phyloP scores from a whole-genome alignment of 2,329 filamentous ascomycete species.

The Aspergillus floridensis region DNA sequence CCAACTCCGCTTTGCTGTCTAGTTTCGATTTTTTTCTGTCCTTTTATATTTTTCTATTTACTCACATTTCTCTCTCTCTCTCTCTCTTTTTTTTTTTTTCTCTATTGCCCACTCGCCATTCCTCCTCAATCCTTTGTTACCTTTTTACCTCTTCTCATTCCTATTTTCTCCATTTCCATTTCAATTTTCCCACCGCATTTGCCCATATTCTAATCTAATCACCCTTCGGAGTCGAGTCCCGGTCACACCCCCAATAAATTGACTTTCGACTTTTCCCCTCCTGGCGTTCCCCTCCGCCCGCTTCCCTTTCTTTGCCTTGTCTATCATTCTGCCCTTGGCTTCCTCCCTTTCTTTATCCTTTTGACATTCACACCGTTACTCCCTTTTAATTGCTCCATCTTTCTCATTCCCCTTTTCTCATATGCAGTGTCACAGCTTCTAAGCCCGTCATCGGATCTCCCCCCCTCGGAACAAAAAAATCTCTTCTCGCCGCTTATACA shows the following conservation, averaged over 20 bases:
- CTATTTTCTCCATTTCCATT: neutral
- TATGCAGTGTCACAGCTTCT: slow-evolving; percentile 1
- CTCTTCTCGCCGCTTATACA: slow-evolving; percentile 11
- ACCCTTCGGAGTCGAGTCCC: slow-evolving; percentile 7
- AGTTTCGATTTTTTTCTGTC: slow-evolving; percentile 1
- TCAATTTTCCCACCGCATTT: slow-evolving; percentile 4
- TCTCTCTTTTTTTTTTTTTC: neutral
- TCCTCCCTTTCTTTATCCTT: slow-evolving; percentile 9
- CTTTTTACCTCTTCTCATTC: neutral
- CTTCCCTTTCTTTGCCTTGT: slow-evolving; percentile 1
- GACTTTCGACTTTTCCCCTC: slow-evolving; percentile 3
- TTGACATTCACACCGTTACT: neutral
- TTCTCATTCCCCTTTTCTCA: slow-evolving; percentile 8
- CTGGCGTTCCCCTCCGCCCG: slow-evolving; percentile 8
- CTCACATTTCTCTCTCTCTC: neutral
- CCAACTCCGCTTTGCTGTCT: slow-evolving; percentile 1
- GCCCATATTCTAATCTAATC: slow-evolving; percentile 6
- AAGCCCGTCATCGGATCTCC: slow-evolving; percentile 5
- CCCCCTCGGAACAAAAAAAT: neutral
- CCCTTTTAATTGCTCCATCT: neutral
- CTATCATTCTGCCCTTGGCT: slow-evolving; percentile 5
- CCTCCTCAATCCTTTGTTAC: neutral
- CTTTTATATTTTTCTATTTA: slow-evolving; percentile 4
- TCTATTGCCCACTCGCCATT: neutral
- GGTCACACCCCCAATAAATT: neutral